Base-by-base conservation (phyloP, 2,329 filamentous ascomycete genomes). In the Penicillium crustosum region DNA sequence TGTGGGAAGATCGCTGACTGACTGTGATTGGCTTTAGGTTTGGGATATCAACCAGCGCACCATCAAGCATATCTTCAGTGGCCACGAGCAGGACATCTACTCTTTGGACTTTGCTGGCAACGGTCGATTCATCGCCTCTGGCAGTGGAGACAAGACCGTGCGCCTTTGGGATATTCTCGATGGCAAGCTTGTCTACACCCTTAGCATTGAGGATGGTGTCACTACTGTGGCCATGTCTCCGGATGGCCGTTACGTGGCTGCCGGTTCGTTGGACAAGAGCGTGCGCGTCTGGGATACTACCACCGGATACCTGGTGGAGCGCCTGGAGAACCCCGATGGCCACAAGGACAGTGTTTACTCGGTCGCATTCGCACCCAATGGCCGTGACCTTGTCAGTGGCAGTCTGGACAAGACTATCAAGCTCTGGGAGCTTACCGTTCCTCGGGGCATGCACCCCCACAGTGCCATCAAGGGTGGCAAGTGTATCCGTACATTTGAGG, bases 71-170 rank as follows among this genome's bases (percentile, higher is more conserved):
- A 91, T 91, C 39, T 97, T 99, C 78, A 84, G 88, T n/a, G 94
- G 94, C 25, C 94, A 99, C 76, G 94, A 99, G 76, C 93, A 99
- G 77, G 94, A 99, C 66, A 99, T 99, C 62, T 97, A 97, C 77
- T 96, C 91, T 6, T 82, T 97, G 5, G 94, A 97, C 77, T 99
- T 96, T 75, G 90, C 93, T 33, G 88, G 91, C 42, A 95, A 97
- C 68, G 93, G 93, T 38, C 89, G 91, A 53, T 92, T 92, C 57
- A 97, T 99, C 68, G 94, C 93, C 6, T 97, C 94, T 8, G 94
- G 94, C 47, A 95, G 91, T 74, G 94, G 94, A 57, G 94, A 99
- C 70, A 84, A 94, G 67, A 97, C 92, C 17, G 94, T 97, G 55
- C 89, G 93, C 57, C 86, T 99, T 0, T 99, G 94, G 94, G 93